A percentile compares a stretch with the other conserved stretches of the same genome.
phyloP scores from a whole-genome alignment of 495 filamentous ascomycete species.

The Neurospora tetrasperma region DNA sequence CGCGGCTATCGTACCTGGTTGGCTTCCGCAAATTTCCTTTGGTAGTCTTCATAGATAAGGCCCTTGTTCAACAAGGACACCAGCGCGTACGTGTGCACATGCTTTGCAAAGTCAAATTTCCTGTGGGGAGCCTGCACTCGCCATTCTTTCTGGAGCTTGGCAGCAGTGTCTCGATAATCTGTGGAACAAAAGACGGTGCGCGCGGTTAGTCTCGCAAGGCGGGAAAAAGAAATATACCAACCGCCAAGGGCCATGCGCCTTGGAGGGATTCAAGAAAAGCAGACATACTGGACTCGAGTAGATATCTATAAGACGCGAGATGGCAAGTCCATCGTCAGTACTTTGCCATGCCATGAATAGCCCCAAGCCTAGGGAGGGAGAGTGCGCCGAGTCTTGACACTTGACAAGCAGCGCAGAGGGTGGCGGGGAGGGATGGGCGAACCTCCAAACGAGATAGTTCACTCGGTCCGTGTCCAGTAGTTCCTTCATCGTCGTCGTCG shows the following conservation, averaged over 20 bases:
- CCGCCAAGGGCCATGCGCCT: conserved; percentile 1
- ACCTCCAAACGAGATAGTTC: conserved; percentile 99
- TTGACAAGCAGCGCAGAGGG: conserved; percentile 12
- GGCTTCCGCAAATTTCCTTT: conserved; percentile 45
- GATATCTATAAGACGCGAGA: conserved; percentile 48
- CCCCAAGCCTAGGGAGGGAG: background rate
- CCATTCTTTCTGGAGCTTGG: conserved; percentile 77
- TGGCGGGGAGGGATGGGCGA: conserved; percentile 31
- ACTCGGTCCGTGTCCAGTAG: conserved; percentile 80
- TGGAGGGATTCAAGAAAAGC: conserved; percentile 8
- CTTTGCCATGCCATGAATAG: background rate
- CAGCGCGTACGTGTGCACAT: conserved; percentile 66
- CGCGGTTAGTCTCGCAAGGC: conserved; percentile 23
- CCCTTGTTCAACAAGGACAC: conserved; percentile 69
- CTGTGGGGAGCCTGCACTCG: conserved; percentile 56
- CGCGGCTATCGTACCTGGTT: conserved; percentile 16
- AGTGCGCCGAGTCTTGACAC: conserved; percentile 9
- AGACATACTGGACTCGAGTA: conserved; percentile 77
- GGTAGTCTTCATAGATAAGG: conserved; percentile 53
- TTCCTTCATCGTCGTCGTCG: conserved; percentile 43
- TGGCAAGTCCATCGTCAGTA: background rate
- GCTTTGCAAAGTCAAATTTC: conserved; percentile 60
- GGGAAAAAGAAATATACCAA: background rate
- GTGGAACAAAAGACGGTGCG: conserved; percentile 15
- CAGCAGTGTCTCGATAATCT: conserved; percentile 64